Conservation (phyloP, 225 moss, liverwort and hornwort genomes). For the Antitrichia curtipendula region DNA sequence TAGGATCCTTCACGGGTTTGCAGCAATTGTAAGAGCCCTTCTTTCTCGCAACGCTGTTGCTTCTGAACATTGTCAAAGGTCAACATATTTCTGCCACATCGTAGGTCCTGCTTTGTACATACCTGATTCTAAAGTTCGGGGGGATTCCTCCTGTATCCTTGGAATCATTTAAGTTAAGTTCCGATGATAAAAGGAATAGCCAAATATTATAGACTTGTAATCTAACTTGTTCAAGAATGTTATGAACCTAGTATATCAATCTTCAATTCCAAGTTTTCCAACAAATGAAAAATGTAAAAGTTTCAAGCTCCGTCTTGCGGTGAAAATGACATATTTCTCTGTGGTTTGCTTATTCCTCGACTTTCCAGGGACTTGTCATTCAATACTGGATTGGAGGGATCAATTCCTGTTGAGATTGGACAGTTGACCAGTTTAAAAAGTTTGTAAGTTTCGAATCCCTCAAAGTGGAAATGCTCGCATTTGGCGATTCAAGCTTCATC, state of each 20-base stretch:
- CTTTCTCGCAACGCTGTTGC: background rate
- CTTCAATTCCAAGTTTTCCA: background rate
- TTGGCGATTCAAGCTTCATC: background rate
- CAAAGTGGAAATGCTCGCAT: background rate
- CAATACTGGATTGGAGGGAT: conserved; percentile 4
- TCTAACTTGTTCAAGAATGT: background rate
- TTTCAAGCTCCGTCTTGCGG: background rate
- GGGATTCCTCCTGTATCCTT: background rate
- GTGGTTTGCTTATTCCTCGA: background rate
- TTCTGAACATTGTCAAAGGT: background rate
- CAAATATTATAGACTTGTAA: background rate
- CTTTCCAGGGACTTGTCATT: conserved; percentile 32
- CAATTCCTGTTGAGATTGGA: conserved; percentile 26
- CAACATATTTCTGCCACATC: background rate
- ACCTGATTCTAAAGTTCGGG: background rate
- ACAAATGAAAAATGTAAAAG: background rate
- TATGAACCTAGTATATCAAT: background rate
- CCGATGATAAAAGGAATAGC: background rate
- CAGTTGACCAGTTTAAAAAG: conserved; percentile 1
- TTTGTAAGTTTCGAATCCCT: conserved; percentile 13
- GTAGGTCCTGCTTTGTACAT: background rate
- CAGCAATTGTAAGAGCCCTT: conserved; percentile 7
- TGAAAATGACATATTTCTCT: background rate
- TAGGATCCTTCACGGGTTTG: conserved; percentile 29
- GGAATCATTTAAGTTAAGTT: background rate